Evolutionary conservation across 2,329 filamentous ascomycete genomes (phyloP), one percentile per base, ranked within the genome.

Genomic region (Setomelanomma holmii): DNA sequence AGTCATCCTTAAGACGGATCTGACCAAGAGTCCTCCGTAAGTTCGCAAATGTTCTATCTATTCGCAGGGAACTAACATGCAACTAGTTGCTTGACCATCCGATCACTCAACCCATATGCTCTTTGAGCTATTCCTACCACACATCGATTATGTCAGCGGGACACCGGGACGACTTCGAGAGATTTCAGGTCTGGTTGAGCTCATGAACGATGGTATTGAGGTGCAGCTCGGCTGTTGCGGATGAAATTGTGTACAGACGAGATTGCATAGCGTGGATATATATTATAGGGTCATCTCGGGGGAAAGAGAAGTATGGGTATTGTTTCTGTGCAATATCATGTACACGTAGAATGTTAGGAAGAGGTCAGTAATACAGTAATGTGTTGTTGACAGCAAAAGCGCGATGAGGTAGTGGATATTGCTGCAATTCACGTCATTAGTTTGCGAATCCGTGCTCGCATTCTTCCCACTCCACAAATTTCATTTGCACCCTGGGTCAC

Each of bases 11-110:
- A 98, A 96, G 87, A 98, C 95, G 61, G 95, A 99, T 79, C 85
- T 99, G 69, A 91, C 84, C 79, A 99, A 99, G 90, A 98, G 93
- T 80, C 95, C 95, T 79, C 95, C 95, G 93, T 99, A 89, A 87
- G 95, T 93, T 57, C 10, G 27, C 27, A 8, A 14, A 14, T 14
- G 2, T 8, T 54, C 40, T 11, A 33, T 24, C 10, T 36, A 8
- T 20, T 12, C 5, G 45, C 39, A 40, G 33, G 40, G 7, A 48
- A 47, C 63, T 70, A 50, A 72, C 52, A 34, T 51, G 47, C n/a
- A n/a, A 43, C 10, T 45, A 92, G 89, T 65, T 93, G 89, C 80
- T 76, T 93, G 75, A 92, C 89, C n/a, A 92, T 92, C 69, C 87
- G 89, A 56, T 91, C 89, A 34, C 78, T 92, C 67, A 93, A 93